phyloP scores from a whole-genome alignment of 2,329 filamentous ascomycete species.

The Apiospora kogelbergensis region DNA sequence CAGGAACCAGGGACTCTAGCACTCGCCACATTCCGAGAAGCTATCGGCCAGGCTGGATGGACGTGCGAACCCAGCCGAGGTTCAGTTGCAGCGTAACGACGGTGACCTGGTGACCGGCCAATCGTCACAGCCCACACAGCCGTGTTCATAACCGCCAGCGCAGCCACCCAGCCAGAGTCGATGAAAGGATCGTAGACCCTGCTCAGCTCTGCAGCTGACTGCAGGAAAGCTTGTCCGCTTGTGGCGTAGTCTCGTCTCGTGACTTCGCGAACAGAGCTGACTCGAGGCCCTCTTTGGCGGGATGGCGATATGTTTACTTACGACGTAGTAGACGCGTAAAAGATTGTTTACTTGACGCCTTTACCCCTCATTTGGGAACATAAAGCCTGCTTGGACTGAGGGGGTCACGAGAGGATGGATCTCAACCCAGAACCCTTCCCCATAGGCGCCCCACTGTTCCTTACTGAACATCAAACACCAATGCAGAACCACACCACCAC shows the following conservation, averaged over 20 bases:
- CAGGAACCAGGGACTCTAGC: background rate
- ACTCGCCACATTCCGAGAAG: background rate
- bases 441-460: background rate
- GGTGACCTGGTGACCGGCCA: background rate
- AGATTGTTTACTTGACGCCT: slow-evolving; percentile 10
- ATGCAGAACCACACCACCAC: background rate
- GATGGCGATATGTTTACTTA: slow-evolving; percentile 9
- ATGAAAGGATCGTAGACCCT: background rate
- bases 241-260: slow-evolving; percentile 3
- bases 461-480: slow-evolving; percentile 6
- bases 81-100: background rate
- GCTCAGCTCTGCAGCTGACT: background rate
- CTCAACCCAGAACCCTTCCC: background rate
- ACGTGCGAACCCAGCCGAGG: background rate
- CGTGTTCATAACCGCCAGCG: background rate
- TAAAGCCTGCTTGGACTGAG: background rate
- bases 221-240: background rate
- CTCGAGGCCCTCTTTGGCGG: background rate
- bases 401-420: background rate
- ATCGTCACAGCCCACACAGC: background rate
- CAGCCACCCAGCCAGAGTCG: background rate
- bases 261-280: slow-evolving; percentile 6
- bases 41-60: background rate
- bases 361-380: slow-evolving; percentile 7
- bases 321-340: background rate